Conservation (phyloP, 768 basidiomycete genomes). For the Piloderma croceum region DNA sequence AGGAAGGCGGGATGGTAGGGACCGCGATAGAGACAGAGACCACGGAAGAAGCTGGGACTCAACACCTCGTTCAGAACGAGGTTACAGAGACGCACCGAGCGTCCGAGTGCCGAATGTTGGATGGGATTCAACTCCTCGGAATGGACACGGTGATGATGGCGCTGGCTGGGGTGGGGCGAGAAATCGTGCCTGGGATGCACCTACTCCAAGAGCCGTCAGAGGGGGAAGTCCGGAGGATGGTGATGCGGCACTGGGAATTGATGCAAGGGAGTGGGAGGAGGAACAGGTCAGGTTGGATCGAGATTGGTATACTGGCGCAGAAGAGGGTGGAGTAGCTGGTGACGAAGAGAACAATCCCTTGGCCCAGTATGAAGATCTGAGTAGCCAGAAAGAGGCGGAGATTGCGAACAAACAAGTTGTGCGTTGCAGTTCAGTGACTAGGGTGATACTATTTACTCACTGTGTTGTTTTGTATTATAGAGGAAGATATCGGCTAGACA, state of each 20-base stretch:
- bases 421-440: constrained; percentile 19
- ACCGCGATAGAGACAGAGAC: constrained; percentile 20
- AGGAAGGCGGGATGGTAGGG: constrained; percentile 34
- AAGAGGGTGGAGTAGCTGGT: constrained; percentile 78
- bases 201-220: constrained; percentile 66
- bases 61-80: constrained; percentile 57
- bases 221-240: constrained; percentile 68
- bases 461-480: constrained; percentile 29
- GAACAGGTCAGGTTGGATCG: constrained; percentile 88
- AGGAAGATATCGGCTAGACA: constrained; percentile 91
- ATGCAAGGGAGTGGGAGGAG: constrained; percentile 93
- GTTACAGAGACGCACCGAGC: constrained; percentile 63
- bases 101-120: constrained; percentile 86
- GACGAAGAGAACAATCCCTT: constrained; percentile 93
- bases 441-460: constrained; percentile 1
- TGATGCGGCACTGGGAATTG: constrained; percentile 56
- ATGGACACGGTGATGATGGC: constrained; percentile 46
- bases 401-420: constrained; percentile 73
- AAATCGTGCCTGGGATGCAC: constrained; percentile 71
- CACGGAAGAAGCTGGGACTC: constrained; percentile 46
- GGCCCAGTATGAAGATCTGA: constrained; percentile 87
- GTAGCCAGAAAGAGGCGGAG: constrained; percentile 61
- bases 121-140: constrained; percentile 91
- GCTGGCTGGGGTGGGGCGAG: constrained; percentile 57
- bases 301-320: constrained; percentile 94